A percentile compares a stretch with the other conserved stretches of the same genome.
These are phyloP conservation scores for Eucalyptus sp. DNA, from an alignment of 345 rosid genomes.

Conservation along the genomic window DNA sequence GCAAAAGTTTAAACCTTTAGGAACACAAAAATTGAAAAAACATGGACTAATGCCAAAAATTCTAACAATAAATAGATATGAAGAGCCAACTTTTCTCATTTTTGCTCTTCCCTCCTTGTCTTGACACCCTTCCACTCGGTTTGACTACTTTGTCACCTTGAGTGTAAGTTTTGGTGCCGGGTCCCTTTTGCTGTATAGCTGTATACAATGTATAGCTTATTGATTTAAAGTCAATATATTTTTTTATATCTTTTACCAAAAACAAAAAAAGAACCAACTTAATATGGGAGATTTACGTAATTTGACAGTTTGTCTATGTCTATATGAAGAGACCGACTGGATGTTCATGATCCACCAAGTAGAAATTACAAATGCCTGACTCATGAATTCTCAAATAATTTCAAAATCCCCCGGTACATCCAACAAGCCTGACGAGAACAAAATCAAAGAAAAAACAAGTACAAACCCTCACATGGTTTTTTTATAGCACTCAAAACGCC, in stretches of 20 bases:
- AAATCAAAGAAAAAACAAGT: neutral
- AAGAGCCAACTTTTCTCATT: neutral
- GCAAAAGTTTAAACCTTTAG: neutral
- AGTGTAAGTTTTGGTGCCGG: too few relatives aligned
- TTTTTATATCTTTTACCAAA: too few relatives aligned
- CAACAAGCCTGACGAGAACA: neutral
- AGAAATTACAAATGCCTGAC: neutral
- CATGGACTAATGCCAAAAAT: neutral
- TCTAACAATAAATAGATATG: neutral
- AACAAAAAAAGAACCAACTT: neutral
- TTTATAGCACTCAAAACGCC: neutral
- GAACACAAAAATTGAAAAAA: neutral
- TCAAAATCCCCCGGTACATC: neutral
- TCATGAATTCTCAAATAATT: neutral
- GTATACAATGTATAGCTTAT: too few relatives aligned
- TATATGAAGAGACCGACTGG: neutral
- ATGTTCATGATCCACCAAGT: neutral
- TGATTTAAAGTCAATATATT: too few relatives aligned
- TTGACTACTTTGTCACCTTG: too few relatives aligned
- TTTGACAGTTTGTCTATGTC: neutral
- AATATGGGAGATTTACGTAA: neutral
- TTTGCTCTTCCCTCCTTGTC: too few relatives aligned
- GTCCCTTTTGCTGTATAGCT: too few relatives aligned
- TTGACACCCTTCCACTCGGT: too few relatives aligned
- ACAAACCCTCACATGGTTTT: neutral